Evolutionary conservation across 1,284 basidiomycete species (phyloP).

Genomic region (Porogramme epimiltina): DNA sequence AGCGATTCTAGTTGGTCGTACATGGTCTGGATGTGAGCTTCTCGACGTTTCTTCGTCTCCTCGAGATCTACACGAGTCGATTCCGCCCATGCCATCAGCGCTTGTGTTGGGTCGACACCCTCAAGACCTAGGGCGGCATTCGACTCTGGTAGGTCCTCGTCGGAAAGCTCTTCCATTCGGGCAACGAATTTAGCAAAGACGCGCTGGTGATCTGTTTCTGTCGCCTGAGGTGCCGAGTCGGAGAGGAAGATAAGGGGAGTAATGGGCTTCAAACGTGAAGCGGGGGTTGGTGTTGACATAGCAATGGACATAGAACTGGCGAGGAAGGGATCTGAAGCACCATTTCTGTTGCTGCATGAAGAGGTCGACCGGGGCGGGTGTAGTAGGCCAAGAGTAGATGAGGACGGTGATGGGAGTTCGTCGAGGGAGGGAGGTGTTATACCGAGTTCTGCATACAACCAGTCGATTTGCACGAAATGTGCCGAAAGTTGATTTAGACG

Average conservation of each 20-base stretch:
- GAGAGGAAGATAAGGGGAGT: conserved; percentile 28
- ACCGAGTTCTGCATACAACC: conserved; percentile 79
- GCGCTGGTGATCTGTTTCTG: conserved; percentile 52
- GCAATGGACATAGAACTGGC: conserved; percentile 33
- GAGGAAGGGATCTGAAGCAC: conserved; percentile 57
- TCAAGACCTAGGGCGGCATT: conserved; percentile 49
- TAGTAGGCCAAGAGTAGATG: conserved; percentile 38
- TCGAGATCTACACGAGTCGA: conserved; percentile 60
- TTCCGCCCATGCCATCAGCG: conserved; percentile 65
- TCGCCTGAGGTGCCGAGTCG: conserved; percentile 22
- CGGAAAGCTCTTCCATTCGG: conserved; percentile 61
- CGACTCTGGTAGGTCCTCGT: conserved; percentile 45
- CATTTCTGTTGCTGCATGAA: conserved; percentile 34
- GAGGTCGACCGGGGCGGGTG: conserved; percentile 41
- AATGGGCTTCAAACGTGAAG: conserved; percentile 24
- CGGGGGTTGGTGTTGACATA: conserved; percentile 36
- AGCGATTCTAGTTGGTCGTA: conserved; percentile 85
- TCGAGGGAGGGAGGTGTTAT: conserved; percentile 57
- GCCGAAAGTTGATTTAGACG: conserved; percentile 66
- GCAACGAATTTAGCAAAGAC: conserved; percentile 64
- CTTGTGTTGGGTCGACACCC: conserved; percentile 68
- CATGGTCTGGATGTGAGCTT: conserved; percentile 80
- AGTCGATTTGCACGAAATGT: conserved; percentile 73
- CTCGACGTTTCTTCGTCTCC: conserved; percentile 67
- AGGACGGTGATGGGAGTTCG: conserved; percentile 45